A percentile compares a stretch with the other conserved stretches of the same genome.
phyloP scores from a whole-genome alignment of 495 filamentous ascomycete species.

The Aspergillus egyptiacus region DNA sequence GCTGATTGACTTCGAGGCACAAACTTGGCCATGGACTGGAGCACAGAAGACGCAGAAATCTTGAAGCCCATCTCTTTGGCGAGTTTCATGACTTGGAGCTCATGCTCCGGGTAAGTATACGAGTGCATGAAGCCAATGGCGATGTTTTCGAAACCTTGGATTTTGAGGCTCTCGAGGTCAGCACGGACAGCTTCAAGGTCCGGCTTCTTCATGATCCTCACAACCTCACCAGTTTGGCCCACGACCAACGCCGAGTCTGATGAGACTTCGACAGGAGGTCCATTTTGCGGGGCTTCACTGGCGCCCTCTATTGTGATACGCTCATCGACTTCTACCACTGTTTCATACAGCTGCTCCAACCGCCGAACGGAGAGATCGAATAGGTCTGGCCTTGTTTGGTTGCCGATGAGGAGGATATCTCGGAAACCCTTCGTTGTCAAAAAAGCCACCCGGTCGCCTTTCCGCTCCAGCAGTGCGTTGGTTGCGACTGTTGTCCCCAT shows the following conservation, averaged over 20 bases:
- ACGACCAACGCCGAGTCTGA: slow-evolving; percentile 20
- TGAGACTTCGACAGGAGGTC: slow-evolving; percentile 44
- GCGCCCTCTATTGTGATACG: slow-evolving; percentile 66
- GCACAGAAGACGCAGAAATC: slow-evolving; percentile 42
- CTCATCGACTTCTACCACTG: slow-evolving; percentile 68
- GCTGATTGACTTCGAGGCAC: slow-evolving; percentile 73
- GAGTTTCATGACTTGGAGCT: slow-evolving; percentile 32
- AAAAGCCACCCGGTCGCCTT: slow-evolving; percentile 81
- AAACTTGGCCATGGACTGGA: slow-evolving; percentile 75
- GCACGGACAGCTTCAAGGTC: slow-evolving; percentile 19
- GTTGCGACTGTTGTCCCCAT: slow-evolving; percentile 87
- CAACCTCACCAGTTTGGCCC: slow-evolving; percentile 36
- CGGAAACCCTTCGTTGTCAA: slow-evolving; percentile 84
- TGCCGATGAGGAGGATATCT: slow-evolving; percentile 79
- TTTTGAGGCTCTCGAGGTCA: slow-evolving; percentile 29
- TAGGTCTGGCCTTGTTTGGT: slow-evolving; percentile 67
- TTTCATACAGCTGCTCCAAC: slow-evolving; percentile 63
- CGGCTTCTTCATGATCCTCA: slow-evolving; percentile 32
- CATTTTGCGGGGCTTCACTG: slow-evolving; percentile 22
- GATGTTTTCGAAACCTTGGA: slow-evolving; percentile 33
- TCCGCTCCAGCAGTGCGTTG: slow-evolving; percentile 79
- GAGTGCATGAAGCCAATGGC: slow-evolving; percentile 42
- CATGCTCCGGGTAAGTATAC: slow-evolving; percentile 42
- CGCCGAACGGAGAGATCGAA: slow-evolving; percentile 70
- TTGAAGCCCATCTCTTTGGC: slow-evolving; percentile 37